These are phyloP conservation scores for Tricholoma terreum DNA, from an alignment of 768 basidiomycete species.

Conservation along the genomic window DNA sequence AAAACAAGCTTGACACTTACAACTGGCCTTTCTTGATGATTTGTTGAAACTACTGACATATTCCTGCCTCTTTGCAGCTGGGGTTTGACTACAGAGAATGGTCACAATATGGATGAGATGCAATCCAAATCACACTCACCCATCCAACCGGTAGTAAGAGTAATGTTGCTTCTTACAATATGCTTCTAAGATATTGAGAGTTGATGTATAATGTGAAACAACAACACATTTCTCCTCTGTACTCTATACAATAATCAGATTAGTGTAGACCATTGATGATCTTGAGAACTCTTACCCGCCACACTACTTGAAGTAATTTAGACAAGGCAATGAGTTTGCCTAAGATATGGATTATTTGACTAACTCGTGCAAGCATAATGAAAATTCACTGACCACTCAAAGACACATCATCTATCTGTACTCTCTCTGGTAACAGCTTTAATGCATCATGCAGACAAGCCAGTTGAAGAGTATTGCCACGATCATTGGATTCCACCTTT, in stretches of 20 bases:
- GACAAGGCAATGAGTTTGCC: constrained; percentile 74
- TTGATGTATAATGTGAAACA: constrained; percentile 95
- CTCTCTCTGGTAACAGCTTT: constrained; percentile 55
- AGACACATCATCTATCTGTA: constrained; percentile 65
- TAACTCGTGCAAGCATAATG: not conserved
- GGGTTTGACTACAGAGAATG: constrained; percentile 57
- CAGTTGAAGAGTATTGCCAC: constrained; percentile 38
- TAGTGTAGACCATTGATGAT: not conserved
- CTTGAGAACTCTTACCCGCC: constrained; percentile 40
- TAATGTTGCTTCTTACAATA: constrained; percentile 77
- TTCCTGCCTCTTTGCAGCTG: constrained; percentile 74
- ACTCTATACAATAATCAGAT: constrained; percentile 34
- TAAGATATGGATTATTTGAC: constrained; percentile 23
- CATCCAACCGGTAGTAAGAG: constrained; percentile 83
- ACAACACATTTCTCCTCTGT: constrained; percentile 94
- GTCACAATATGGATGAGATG: not conserved
- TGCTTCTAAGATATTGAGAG: constrained; percentile 87
- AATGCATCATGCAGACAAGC: constrained; percentile 58
- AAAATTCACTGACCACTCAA: constrained; percentile 64
- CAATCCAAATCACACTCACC: constrained; percentile 40
- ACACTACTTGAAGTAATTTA: constrained; percentile 57
- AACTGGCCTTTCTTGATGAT: constrained; percentile 64
- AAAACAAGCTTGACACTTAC: constrained; percentile 39
- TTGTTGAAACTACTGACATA: constrained; percentile 89
- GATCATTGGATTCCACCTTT: constrained; percentile 31